A percentile compares a stretch with the other conserved stretches of the same genome.
Evolutionary conservation across 1,139 yeast genomes (phyloP).

Genomic region (Casaregolazyma suthepensis): DNA sequence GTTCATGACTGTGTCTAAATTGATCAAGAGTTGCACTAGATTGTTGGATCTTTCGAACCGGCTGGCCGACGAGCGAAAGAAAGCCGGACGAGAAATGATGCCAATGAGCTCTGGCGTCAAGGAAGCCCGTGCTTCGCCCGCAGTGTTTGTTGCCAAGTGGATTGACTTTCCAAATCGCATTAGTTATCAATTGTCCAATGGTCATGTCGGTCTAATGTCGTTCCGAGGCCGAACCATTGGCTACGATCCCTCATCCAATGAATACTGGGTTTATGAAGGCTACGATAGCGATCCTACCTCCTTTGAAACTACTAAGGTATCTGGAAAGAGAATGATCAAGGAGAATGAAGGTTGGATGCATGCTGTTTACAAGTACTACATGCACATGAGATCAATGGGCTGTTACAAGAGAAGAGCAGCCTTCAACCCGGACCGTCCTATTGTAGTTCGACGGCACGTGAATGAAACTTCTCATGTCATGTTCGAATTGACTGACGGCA

Average conservation of each 20-base stretch:
- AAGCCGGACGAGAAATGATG: neutral
- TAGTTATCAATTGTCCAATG: constrained; percentile 85
- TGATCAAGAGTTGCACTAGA: constrained; percentile 1
- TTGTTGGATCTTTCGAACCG: constrained; percentile 1
- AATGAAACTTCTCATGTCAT: constrained; percentile 50
- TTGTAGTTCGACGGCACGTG: constrained; percentile 73
- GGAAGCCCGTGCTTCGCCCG: constrained; percentile 6
- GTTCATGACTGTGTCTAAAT: neutral
- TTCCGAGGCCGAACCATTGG: constrained; percentile 1
- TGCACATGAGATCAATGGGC: constrained; percentile 17
- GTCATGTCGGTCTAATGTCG: constrained; percentile 58
- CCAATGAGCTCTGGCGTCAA: neutral
- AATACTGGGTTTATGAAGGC: constrained; percentile 2
- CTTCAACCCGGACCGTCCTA: constrained; percentile 23
- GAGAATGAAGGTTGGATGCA: constrained; percentile 22
- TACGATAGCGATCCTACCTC: constrained; percentile 1
- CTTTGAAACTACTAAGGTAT: neutral
- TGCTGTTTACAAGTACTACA: constrained; percentile 29
- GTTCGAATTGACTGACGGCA: constrained; percentile 92
- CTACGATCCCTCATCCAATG: constrained; percentile 3
- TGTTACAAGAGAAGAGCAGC: neutral
- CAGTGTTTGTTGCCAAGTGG: constrained; percentile 78
- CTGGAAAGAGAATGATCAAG: neutral
- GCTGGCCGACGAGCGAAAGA: constrained; percentile 2
- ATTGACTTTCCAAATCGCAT: constrained; percentile 94